Percentiles rank a stretch among this genome's conserved stretches.
Conservation (phyloP, 2,329 filamentous ascomycete species). For the Lanzia echinophila region DNA sequence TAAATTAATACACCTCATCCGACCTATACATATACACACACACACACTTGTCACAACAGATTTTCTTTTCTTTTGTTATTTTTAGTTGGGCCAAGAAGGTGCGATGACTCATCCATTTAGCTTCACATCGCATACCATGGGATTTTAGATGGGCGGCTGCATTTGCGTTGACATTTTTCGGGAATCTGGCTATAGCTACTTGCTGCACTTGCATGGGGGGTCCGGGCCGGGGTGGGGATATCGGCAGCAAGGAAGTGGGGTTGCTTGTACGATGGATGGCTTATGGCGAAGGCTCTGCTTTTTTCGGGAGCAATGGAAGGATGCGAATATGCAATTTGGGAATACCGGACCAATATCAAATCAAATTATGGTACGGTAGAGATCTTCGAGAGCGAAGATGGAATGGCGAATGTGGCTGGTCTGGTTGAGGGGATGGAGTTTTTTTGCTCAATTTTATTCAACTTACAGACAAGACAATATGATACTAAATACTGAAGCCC, state of each 20-base stretch:
- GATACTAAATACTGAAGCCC: no score
- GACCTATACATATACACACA: slow-evolving; percentile 12
- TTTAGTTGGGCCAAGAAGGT: slow-evolving; percentile 2
- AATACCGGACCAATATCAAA: no score
- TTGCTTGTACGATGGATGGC: not conserved
- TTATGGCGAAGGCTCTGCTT: not conserved
- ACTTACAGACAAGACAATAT: no score
- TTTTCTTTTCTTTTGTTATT: slow-evolving; percentile 12
- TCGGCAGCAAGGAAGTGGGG: not conserved
- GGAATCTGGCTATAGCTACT: not conserved
- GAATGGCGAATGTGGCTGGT: no score
- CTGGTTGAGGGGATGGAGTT: no score
- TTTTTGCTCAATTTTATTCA: no score
- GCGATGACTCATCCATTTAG: not conserved
- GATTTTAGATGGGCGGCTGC: slow-evolving; percentile 9
- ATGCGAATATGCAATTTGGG: no score
- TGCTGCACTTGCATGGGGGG: not conserved
- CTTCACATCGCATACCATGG: slow-evolving; percentile 9
- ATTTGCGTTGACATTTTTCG: slow-evolving; percentile 4
- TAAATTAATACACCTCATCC: slow-evolving; percentile 36
- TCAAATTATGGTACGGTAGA: no score
- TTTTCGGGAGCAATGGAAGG: no score
- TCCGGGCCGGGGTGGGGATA: not conserved
- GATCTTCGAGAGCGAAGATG: no score
- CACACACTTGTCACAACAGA: slow-evolving; percentile 12